phyloP scores from a whole-genome alignment of 2,329 filamentous ascomycete genomes.

The Cytospora piceae region DNA sequence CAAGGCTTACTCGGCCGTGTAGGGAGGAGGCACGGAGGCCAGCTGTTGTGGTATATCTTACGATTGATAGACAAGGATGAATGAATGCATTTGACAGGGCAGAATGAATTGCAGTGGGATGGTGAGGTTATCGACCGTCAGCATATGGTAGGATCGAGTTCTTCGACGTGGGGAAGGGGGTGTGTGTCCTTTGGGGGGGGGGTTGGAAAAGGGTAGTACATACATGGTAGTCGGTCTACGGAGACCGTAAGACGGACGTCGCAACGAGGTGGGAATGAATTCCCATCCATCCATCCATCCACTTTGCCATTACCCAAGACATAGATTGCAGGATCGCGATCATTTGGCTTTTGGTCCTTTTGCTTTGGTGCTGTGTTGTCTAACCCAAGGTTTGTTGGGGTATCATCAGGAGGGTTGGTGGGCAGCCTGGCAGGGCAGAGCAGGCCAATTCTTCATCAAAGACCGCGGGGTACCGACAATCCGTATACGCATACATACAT shows the following conservation, averaged over 20 bases:
- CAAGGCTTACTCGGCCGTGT: constrained; percentile 21
- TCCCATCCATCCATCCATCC: not conserved
- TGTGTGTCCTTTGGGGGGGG: not conserved
- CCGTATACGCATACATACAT: not conserved
- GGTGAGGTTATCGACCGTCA: constrained; percentile 13
- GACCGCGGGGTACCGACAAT: constrained; percentile 1
- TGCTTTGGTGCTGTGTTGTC: constrained; percentile 3
- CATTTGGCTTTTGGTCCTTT: constrained; percentile 24
- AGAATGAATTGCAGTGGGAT: not conserved
- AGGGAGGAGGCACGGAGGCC: constrained; percentile 7
- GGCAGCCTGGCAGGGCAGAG: constrained; percentile 10
- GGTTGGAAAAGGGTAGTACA: not conserved
- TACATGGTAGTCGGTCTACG: not conserved
- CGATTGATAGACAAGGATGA: not conserved
- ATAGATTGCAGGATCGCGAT: constrained; percentile 18
- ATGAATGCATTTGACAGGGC: not conserved
- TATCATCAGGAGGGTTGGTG: constrained; percentile 10
- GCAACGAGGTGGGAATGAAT: not conserved
- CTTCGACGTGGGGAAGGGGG: constrained; percentile 20
- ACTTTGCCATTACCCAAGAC: not conserved
- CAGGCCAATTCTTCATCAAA: not conserved
- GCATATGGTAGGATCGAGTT: constrained; percentile 18
- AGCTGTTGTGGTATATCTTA: not conserved
- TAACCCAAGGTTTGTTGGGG: not conserved
- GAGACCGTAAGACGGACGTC: constrained; percentile 20